Evolutionary conservation across 2,329 filamentous ascomycete species (phyloP), one percentile per base, ranked within the genome.

Genomic region (Aureobasidium sp.): DNA sequence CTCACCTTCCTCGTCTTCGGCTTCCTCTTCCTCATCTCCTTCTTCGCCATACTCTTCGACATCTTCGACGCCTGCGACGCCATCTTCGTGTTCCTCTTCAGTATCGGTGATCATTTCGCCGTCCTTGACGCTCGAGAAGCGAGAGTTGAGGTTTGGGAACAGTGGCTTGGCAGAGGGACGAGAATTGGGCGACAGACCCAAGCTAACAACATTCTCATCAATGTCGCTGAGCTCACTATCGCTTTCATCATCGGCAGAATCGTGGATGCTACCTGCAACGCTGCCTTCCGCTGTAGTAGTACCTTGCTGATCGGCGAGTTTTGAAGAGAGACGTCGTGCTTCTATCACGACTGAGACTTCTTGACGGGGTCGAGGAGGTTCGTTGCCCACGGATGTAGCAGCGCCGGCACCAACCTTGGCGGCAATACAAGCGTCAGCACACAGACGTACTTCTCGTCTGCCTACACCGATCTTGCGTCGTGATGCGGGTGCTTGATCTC

Each of bases 391-490:
- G 3, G 50, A 26, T 6, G 47, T 62, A 12, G 51, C 44, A 5
- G 61, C 29, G 6, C 34, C 39, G 23, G 64, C 53, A 32, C 63
- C 62, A 6, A 67, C 63, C 59, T 73, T 72, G 46, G 79, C 64
- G 46, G 79, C 64, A 1, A 80, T 78, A 63, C 83, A 83, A 0
- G 80, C 78, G 70, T 87, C 84, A 9, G 84, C 84, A 65, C 79
- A 79, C 48, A 80, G 79, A 63, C 83, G 79, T 29, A 87, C 78
- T 65, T 87, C 84, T 15, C 83, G 77, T 32, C 83, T 77, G 7
- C 83, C 82, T 7, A 87, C 82, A 6, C 83, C 82, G 68, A 85
- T 84, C 23, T 81, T 79, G 62, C 82, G 73, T 10, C 75, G 69
- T 20, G 67, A 63, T 44, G 27, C 46, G 44, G 56, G 53, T 57